These are phyloP conservation scores for Emmonsia crescens DNA, from an alignment of 2,329 filamentous ascomycete genomes.

Conservation along the genomic window DNA sequence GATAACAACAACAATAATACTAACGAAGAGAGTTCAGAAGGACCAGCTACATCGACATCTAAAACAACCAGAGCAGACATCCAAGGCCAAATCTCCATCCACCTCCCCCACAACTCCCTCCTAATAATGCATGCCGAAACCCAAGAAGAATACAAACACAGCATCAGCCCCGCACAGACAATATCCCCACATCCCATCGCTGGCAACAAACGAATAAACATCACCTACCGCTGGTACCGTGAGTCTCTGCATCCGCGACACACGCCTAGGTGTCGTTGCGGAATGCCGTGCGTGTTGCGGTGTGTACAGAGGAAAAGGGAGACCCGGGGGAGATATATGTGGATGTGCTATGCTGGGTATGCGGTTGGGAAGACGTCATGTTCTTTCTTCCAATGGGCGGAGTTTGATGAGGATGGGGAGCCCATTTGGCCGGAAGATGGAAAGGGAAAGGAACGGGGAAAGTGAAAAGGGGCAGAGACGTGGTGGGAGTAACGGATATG, in stretches of 20 bases:
- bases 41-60: constrained; percentile 4
- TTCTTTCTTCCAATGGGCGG: constrained; percentile 72
- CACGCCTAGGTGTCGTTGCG: constrained; percentile 70
- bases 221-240: constrained; percentile 86
- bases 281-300: constrained; percentile 56
- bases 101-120: constrained; percentile 87
- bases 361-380: constrained; percentile 46
- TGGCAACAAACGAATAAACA: constrained; percentile 72
- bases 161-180: constrained; percentile 60
- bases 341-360: constrained; percentile 73
- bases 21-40: background rate
- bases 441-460: background rate
- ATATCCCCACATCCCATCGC: constrained; percentile 79
- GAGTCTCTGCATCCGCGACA: constrained; percentile 61
- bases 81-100: constrained; percentile 80
- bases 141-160: constrained; percentile 96
- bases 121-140: constrained; percentile 96
- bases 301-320: constrained; percentile 71
- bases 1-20: constrained; percentile 7
- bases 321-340: constrained; percentile 73
- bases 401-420: constrained; percentile 76
- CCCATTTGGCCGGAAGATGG: constrained; percentile 47
- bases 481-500: background rate
- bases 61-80: constrained; percentile 41
- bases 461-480: constrained; percentile 9